Base-by-base conservation (phyloP, 139 green algal species). In the Nannochloris sp. region DNA sequence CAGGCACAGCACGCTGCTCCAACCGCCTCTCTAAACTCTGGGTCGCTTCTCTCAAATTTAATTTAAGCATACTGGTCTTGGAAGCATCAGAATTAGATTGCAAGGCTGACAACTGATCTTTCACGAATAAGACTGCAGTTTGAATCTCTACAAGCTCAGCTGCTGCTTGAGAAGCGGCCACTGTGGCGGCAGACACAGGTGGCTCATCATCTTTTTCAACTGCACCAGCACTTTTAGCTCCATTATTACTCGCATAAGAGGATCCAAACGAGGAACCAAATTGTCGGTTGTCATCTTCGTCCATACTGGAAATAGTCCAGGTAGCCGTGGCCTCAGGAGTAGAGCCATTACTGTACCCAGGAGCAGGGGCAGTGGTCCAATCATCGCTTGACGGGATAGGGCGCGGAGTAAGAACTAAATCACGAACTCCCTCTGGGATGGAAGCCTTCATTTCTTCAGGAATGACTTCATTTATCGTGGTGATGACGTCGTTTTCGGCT, bases 141-240 rank as follows among this genome's bases (percentile, higher is more conserved):
- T 75, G 68, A 33, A 89, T 81, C 69, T 87, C 83, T 1, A 73
- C 66, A 68, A 90, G 76, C 63, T 89, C 81, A 24, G 78, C 74
- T 1, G 71, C 82, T 83, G 79, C 63, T 51, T 89, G 82, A 54
- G 47, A 73, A 31, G 71, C 64, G 23, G 75, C 57, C 24, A 88
- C 76, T 33, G 77, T 45, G 4, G 64, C 54, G 2, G 75, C 73
- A 24, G 57, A 70, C 33, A 64, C 58, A 36, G 61, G 54, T 25
- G 73, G 32, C 33, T 36, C 23, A 8, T 32, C 47, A 23, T 57
- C 47, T 12, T 36, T 25, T 25, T 31, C 3, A 6, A 57, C 24
- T 25, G 14, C 47, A 24, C 24, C 24, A 57, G 14, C 33, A 24
- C 47, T 25, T 35, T 57, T 57, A 23, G 47, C 23, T 45, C 37